Percentiles rank a stretch among this genome's conserved stretches.
Conservation (phyloP, 1,284 basidiomycete species). For the Leccinum subfulvum region DNA sequence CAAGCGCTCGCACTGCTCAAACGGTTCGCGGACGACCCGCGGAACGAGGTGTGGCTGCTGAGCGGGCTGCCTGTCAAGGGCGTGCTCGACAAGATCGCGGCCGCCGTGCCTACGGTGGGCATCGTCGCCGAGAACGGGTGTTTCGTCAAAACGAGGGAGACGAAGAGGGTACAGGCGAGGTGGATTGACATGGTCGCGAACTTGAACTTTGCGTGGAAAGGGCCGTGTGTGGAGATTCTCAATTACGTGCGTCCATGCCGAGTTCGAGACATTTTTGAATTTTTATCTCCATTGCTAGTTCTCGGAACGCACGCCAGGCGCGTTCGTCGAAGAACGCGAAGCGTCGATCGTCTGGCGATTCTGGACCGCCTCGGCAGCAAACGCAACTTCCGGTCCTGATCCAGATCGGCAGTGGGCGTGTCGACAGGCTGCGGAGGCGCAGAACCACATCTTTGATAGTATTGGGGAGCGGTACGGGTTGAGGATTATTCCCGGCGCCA, state of each 20-base stretch:
- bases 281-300: conserved; percentile 48
- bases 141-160: conserved; percentile 60
- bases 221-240: conserved; percentile 75
- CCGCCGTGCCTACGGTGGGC: conserved; percentile 66
- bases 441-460: conserved; percentile 87
- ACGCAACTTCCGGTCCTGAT: conserved; percentile 20
- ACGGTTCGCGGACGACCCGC: conserved; percentile 58
- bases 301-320: conserved; percentile 82
- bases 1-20: conserved; percentile 59
- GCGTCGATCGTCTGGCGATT: conserved; percentile 85
- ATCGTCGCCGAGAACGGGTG: conserved; percentile 89
- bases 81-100: conserved; percentile 62
- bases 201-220: conserved; percentile 79
- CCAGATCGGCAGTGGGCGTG: conserved; percentile 75
- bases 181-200: conserved; percentile 84
- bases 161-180: conserved; percentile 35
- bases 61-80: conserved; percentile 70
- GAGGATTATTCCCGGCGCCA: conserved; percentile 75
- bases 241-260: conserved; percentile 60
- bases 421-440: conserved; percentile 84
- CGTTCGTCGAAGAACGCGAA: conserved; percentile 83
- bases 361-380: conserved; percentile 55
- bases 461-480: conserved; percentile 79
- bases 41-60: conserved; percentile 81
- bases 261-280: background rate